Conservation (phyloP, 257 asterid genomes). For the Knoxia roxburghii region DNA sequence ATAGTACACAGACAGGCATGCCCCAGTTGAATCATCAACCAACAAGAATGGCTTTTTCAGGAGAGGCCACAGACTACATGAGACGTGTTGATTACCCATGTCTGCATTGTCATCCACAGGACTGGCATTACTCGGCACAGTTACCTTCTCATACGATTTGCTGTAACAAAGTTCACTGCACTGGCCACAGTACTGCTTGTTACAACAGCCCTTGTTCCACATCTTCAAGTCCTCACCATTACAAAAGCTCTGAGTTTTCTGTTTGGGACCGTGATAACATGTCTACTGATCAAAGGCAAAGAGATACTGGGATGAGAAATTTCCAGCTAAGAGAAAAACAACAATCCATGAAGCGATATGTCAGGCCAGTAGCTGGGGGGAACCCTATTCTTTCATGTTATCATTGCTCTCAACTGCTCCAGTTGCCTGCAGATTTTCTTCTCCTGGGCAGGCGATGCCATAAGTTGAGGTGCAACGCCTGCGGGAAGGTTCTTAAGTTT, state of each 20-base stretch:
- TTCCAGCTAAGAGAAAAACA: conserved; percentile 38
- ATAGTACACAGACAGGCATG: conserved; percentile 21
- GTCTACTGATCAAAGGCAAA: conserved; percentile 33
- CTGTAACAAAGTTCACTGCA: conserved; percentile 18
- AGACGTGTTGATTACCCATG: conserved; percentile 45
- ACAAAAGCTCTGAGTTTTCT: conserved; percentile 42
- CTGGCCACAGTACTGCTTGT: conserved; percentile 18
- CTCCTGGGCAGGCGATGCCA: conserved; percentile 52
- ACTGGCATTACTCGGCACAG: conserved; percentile 47
- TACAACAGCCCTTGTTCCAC: conserved; percentile 26
- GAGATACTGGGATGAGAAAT: conserved; percentile 33
- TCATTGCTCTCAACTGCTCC: conserved; percentile 61
- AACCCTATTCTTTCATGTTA: conserved; percentile 69
- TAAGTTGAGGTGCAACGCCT: conserved; percentile 62
- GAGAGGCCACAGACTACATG: conserved; percentile 46
- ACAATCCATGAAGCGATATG: conserved; percentile 34
- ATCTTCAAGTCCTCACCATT: conserved; percentile 46
- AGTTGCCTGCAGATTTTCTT: conserved; percentile 73
- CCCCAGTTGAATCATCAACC: conserved; percentile 26
- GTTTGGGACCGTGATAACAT: conserved; percentile 33
- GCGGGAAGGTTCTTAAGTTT: conserved; percentile 52
- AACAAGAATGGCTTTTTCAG: conserved; percentile 53
- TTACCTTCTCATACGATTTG: conserved; percentile 34
- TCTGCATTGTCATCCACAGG: conserved; percentile 42
- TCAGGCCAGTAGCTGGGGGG: conserved; percentile 74